phyloP scores from a whole-genome alignment of 1,284 basidiomycete genomes.

The Boletus smithii region DNA sequence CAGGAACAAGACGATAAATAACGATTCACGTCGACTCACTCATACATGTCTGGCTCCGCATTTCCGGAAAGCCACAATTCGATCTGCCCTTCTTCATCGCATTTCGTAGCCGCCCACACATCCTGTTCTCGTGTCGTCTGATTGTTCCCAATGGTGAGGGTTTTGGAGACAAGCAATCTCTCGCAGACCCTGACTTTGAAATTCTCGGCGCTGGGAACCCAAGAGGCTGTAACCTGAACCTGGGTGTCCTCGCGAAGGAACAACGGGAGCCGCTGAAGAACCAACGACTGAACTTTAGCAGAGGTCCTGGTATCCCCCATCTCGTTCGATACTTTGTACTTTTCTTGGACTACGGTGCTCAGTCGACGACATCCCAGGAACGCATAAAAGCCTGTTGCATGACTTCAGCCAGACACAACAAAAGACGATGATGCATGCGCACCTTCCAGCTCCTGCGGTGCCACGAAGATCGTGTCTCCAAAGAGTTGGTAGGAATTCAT shows the following conservation, averaged over 20 bases:
- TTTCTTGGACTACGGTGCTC: constrained; percentile 68
- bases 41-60: constrained; percentile 77
- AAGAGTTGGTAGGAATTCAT: constrained; percentile 71
- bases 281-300: constrained; percentile 50
- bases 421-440: constrained; percentile 7
- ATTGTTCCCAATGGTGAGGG: neutral
- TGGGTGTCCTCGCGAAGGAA: constrained; percentile 87
- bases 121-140: neutral
- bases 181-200: constrained; percentile 5
- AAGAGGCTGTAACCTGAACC: neutral
- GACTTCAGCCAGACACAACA: neutral
- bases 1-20: neutral
- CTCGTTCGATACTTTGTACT: constrained; percentile 58
- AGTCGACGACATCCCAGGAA: constrained; percentile 67
- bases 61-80: constrained; percentile 8
- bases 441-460: constrained; percentile 67
- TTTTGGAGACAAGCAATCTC: constrained; percentile 6
- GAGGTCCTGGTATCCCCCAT: constrained; percentile 46
- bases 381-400: constrained; percentile 54
- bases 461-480: constrained; percentile 68
- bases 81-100: neutral
- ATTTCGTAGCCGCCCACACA: constrained; percentile 1
- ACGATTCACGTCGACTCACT: constrained; percentile 47
- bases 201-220: neutral
- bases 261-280: constrained; percentile 86